A percentile compares a stretch with the other conserved stretches of the same genome.
Evolutionary conservation across 2,329 filamentous ascomycete species (phyloP).

Genomic region (Metarhizium rileyi): DNA sequence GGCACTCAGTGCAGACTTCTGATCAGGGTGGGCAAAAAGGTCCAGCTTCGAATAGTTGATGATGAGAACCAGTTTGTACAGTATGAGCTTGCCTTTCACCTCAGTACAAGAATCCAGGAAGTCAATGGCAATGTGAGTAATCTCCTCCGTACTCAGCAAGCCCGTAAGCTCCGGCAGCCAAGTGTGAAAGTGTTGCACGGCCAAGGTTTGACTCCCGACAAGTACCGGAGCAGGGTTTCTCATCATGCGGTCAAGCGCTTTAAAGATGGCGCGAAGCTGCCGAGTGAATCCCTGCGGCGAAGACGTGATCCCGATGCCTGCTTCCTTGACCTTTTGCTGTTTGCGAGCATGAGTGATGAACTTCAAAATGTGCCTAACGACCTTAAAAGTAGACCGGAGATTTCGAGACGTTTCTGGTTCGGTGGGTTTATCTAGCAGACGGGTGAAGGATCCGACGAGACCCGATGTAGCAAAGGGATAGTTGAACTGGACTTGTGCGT

Average conservation of each 20-base stretch:
- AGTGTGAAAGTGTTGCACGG: conserved; percentile 92
- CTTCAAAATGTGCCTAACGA: conserved; percentile 84
- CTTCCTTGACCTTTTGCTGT: conserved; percentile 83
- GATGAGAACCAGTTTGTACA: conserved; percentile 88
- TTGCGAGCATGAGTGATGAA: conserved; percentile 86
- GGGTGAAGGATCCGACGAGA: conserved; percentile 75
- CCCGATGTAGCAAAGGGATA: conserved; percentile 89
- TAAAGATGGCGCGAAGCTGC: conserved; percentile 80
- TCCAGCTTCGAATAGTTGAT: conserved; percentile 81
- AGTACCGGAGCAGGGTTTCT: conserved; percentile 73
- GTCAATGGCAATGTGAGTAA: conserved; percentile 81
- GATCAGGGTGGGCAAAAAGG: conserved; percentile 70
- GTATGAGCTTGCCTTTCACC: conserved; percentile 81
- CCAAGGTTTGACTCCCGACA: conserved; percentile 87
- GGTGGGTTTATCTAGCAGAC: conserved; percentile 71
- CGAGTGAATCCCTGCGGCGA: conserved; percentile 65
- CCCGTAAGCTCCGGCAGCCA: conserved; percentile 89
- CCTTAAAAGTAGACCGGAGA: conserved; percentile 86
- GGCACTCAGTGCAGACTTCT: conserved; percentile 61
- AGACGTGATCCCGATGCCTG: conserved; percentile 72
- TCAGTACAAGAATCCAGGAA: conserved; percentile 85
- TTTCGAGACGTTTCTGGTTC: conserved; percentile 77
- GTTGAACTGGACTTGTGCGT: conserved; percentile 80
- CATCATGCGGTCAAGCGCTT: conserved; percentile 83
- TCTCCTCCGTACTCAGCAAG: conserved; percentile 70